Evolutionary conservation across 371 early-diverging fungal species (phyloP), one percentile per base, ranked within the genome.

Genomic region (Apophysomyces ossiformis): DNA sequence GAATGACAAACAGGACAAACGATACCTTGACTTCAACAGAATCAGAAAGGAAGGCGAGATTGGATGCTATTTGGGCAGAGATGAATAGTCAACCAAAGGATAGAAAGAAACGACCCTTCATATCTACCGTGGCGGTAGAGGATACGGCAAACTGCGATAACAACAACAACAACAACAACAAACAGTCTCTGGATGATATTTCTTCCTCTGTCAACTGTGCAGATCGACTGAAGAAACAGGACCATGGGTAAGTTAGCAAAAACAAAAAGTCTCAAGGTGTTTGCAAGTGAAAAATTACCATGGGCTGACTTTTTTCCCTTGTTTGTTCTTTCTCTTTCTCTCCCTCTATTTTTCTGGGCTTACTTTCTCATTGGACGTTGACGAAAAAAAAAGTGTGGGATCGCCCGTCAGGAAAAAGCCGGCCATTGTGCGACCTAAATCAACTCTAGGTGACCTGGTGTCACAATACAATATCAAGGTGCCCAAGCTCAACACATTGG

Each of bases 401-500:
- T 58, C 58, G 37, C 58, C 47, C 43, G 38, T 38, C 44, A 59
- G 36, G 58, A 61, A 39, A 15, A 72, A 66, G 54, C 67, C 74
- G 7, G 69, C 73, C 18, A 74, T 77, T 61, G 64, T 73, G 26
- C 75, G 85, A 64, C 83, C 82, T 13, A 85, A 85, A 70, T 86
- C 86, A 1, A 73, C 38, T 2, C 65, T 89, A 18, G 81, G 81
- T 3, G 84, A 82, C 7, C 68, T 92, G 1, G 88, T 87, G 0
- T 75, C 84, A 4, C 83, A 86, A 54, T 89, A 86, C 67, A 87
- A 87, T 3, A 80, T 89, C 64, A 87, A 89, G 61, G 87, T 87
- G 4, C 82, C 87, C 12, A 90, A 89, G 64, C 77, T 90, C 68
- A 90, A 89, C 57, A 89, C 91, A 11, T 70, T 92, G 35, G 92